A percentile compares a stretch with the other conserved stretches of the same genome.
These are phyloP conservation scores for Aspergillus hancockii DNA, from an alignment of 495 filamentous ascomycete species.

Conservation along the genomic window DNA sequence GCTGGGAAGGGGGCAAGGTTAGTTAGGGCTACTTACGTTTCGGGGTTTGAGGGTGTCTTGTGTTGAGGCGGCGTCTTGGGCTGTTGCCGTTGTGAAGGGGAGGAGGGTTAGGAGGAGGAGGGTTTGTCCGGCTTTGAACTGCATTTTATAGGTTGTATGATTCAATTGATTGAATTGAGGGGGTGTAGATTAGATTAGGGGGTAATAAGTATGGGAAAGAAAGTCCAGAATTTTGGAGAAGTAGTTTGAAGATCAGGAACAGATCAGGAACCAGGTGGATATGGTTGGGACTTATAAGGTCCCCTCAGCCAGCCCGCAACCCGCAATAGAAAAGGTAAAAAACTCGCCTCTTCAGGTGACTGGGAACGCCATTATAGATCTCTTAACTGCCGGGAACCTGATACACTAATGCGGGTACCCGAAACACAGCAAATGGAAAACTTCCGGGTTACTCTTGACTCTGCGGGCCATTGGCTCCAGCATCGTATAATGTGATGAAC, in stretches of 20 bases:
- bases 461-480: not conserved
- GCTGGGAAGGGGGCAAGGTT: too few species aligned
- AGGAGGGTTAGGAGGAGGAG: constrained; percentile 6
- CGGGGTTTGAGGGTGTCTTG: constrained; percentile 21
- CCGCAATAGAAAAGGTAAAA: too few species aligned
- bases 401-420: constrained; percentile 1
- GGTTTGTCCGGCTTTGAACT: not conserved
- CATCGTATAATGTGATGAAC: not conserved
- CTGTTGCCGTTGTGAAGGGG: not conserved
- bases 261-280: not conserved
- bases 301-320: too few species aligned
- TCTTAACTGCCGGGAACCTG: too few species aligned
- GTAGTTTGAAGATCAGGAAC: too few species aligned
- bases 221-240: too few species aligned
- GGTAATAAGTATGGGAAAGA: too few species aligned
- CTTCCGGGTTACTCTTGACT: not conserved
- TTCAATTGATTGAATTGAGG: not conserved
- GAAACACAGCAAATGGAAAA: constrained; percentile 5
- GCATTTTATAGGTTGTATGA: not conserved
- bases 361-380: too few species aligned
- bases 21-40: constrained; percentile 20
- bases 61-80: constrained; percentile 5
- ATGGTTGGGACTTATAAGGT: not conserved
- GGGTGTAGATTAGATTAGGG: constrained; percentile 13
- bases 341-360: not conserved